Conservation (phyloP, 345 rosid genomes). For the Melaleuca quinquenervia region DNA sequence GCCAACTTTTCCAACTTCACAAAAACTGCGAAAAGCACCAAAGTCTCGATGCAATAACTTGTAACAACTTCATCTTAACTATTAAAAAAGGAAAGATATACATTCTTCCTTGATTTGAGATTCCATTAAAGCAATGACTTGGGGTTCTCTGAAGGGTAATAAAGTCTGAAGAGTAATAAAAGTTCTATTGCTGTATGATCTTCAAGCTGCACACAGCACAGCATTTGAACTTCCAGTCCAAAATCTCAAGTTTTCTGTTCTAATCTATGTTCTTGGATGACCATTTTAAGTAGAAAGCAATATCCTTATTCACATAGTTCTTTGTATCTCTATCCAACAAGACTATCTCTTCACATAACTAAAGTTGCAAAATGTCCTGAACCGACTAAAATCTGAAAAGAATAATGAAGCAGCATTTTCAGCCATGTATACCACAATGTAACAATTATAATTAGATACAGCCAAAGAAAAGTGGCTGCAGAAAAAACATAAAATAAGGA, state of each 20-base stretch:
- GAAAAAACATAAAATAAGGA: neutral
- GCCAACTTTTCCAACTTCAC: conserved; percentile 45
- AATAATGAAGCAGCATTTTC: neutral
- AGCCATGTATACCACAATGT: neutral
- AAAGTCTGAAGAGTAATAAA: neutral
- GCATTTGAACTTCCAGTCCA: neutral
- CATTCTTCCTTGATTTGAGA: neutral
- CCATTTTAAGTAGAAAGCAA: neutral
- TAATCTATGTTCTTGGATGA: neutral
- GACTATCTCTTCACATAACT: neutral
- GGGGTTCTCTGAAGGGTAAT: neutral
- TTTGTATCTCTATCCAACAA: neutral
- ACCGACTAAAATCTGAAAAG: neutral
- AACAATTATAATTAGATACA: neutral
- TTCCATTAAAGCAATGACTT: neutral
- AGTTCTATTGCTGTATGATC: neutral
- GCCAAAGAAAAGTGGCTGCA: neutral
- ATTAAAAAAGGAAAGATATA: neutral
- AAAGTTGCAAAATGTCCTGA: neutral
- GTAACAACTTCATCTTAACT: neutral
- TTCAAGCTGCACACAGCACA: neutral
- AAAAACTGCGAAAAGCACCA: conserved; percentile 49
- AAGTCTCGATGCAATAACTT: conserved; percentile 26
- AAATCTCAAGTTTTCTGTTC: neutral
- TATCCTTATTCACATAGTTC: neutral